Conservation (phyloP, 164 flowering plant species). For the Vitis amurensis region DNA sequence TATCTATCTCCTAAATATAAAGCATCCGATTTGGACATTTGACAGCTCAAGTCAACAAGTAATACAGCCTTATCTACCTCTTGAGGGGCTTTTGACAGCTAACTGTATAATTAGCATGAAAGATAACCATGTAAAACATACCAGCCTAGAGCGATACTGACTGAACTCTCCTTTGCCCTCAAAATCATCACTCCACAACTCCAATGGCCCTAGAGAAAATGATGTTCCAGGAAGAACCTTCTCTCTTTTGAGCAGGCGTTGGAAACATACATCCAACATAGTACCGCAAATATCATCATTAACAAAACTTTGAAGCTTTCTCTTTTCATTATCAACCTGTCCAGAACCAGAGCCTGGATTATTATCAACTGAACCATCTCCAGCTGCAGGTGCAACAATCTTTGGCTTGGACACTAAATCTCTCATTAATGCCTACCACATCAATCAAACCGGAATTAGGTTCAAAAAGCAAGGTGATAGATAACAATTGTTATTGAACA, state of each 20-base stretch:
- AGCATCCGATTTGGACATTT: background rate
- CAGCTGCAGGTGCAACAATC: constrained; percentile 35
- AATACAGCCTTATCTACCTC: background rate
- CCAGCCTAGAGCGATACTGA: constrained; percentile 89
- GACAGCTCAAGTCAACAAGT: background rate
- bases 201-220: constrained; percentile 56
- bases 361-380: constrained; percentile 32
- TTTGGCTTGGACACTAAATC: constrained; percentile 76
- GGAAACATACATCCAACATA: constrained; percentile 71
- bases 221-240: constrained; percentile 48
- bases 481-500: background rate
- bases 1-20: background rate
- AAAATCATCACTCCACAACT: constrained; percentile 92
- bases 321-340: constrained; percentile 58
- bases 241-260: constrained; percentile 74
- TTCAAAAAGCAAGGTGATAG: background rate
- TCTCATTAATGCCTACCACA: constrained; percentile 65
- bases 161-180: constrained; percentile 89
- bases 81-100: background rate
- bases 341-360: constrained; percentile 31
- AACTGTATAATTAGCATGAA: background rate
- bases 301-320: constrained; percentile 40
- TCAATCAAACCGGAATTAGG: constrained; percentile 10
- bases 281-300: constrained; percentile 69
- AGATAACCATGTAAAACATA: constrained; percentile 29